These are phyloP conservation scores for Poronia punctata DNA, from an alignment of 495 filamentous ascomycete genomes.

Conservation along the genomic window DNA sequence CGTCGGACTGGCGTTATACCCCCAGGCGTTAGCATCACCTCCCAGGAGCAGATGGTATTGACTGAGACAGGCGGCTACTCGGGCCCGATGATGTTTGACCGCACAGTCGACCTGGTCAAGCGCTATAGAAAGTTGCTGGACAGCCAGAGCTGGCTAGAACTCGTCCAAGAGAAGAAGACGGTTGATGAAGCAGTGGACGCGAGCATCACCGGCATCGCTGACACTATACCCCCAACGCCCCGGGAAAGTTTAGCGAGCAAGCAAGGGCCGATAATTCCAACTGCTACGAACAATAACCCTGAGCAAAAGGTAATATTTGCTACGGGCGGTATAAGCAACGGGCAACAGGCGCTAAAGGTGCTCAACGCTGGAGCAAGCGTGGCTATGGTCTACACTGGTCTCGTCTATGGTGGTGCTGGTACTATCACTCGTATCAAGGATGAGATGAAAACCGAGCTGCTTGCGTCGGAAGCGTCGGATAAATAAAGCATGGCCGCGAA, in stretches of 20 bases:
- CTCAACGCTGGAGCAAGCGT: slow-evolving; percentile 81
- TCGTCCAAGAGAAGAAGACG: slow-evolving; percentile 14
- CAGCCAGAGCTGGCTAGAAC: slow-evolving; percentile 25
- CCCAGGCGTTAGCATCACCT: slow-evolving; percentile 52
- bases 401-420: slow-evolving; percentile 81
- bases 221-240: slow-evolving; percentile 19
- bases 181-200: slow-evolving; percentile 26
- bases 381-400: slow-evolving; percentile 73
- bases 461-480: slow-evolving; percentile 9
- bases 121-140: slow-evolving; percentile 74
- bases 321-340: slow-evolving; percentile 81
- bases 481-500: too few species aligned
- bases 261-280: not conserved
- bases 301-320: slow-evolving; percentile 81
- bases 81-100: slow-evolving; percentile 77
- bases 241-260: slow-evolving; percentile 16
- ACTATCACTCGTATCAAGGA: slow-evolving; percentile 79
- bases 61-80: slow-evolving; percentile 83
- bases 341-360: slow-evolving; percentile 68
- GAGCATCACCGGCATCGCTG: slow-evolving; percentile 21
- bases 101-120: slow-evolving; percentile 66
- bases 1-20: slow-evolving; percentile 63
- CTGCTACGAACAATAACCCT: slow-evolving; percentile 3
- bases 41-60: slow-evolving; percentile 58
- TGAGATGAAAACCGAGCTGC: slow-evolving; percentile 59